Evolutionary conservation across 2,329 filamentous ascomycete species (phyloP), one percentile per base, ranked within the genome.

Genomic region (Monilinia laxa): DNA sequence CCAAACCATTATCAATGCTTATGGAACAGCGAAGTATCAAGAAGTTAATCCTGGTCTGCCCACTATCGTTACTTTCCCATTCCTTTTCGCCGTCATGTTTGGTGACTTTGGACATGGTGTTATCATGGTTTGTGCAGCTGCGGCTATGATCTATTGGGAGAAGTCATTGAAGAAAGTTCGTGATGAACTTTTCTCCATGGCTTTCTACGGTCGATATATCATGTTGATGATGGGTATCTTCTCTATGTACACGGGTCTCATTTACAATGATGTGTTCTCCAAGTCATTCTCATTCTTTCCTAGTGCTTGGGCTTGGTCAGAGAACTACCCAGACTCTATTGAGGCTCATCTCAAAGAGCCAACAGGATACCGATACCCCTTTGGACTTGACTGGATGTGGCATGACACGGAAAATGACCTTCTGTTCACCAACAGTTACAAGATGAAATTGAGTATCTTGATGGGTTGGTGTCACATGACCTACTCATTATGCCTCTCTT

Each of bases 391-490:
- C 77, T 97, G 90, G 88, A 91, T 90, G 76, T 99, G 95, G 95
- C 96, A 99, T 78, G 93, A 90, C 68, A 90, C 93, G 16, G 94
- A 98, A 75, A 99, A 99, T 75, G 90, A 96, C 69, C 84, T 99
- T 25, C 85, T 99, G 60, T 99, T 99, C 81, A 90, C 87, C 78
- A 99, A 99, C 89, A 96, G 91, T 80, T 96, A 95, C 85, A 99
- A 99, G 88, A 99, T 99, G 95, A 99, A 99, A 84, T 91, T 99
- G 81, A 96, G 92, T 82, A 97, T 99, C 77, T 87, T 99, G 72
- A 85, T 99, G 71, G 95, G 96, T 78, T 99, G 96, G 95, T 87
- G 87, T 68, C 93, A 97, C 81, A 99, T 99, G 95, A 99, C 95
- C 3, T 99, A 97, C 81, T 98, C 95, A 23, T 87, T 99, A 56